phyloP scores from a whole-genome alignment of 208 protist species.

The Phytomonas francai region DNA sequence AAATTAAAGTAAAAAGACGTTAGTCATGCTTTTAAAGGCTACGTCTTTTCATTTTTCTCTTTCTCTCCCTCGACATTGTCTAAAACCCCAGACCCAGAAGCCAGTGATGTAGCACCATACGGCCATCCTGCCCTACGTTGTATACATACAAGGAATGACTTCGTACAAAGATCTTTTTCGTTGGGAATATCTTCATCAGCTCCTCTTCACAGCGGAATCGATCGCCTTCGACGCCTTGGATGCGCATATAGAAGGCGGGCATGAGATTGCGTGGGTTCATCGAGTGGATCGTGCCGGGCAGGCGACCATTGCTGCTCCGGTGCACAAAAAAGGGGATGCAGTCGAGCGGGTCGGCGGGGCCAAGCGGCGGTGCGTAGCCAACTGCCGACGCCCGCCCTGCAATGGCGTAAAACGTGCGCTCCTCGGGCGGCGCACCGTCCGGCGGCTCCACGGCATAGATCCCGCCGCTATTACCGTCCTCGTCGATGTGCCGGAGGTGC shows the following conservation, averaged over 20 bases:
- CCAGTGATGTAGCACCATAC: constrained; percentile 76
- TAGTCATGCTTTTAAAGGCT: neutral
- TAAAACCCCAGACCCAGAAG: constrained; percentile 81
- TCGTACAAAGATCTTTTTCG: constrained; percentile 82
- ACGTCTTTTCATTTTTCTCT: neutral
- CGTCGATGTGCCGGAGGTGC: constrained; percentile 20
- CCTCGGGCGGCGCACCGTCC: neutral
- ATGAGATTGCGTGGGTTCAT: constrained; percentile 68
- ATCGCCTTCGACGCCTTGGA: constrained; percentile 68
- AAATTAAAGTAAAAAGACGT: neutral
- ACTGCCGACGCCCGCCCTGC: constrained; percentile 42
- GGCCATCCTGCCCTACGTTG: constrained; percentile 71
- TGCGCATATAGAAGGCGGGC: constrained; percentile 62
- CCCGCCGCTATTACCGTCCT: neutral
- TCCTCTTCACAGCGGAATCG: constrained; percentile 83
- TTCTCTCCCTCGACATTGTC: neutral
- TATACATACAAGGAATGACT: constrained; percentile 67
- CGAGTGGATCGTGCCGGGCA: constrained; percentile 64
- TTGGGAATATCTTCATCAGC: constrained; percentile 87
- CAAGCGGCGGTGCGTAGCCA: constrained; percentile 69
- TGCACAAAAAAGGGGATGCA: constrained; percentile 82
- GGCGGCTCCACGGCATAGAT: neutral
- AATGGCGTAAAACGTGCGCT: constrained; percentile 30
- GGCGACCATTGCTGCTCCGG: constrained; percentile 60
- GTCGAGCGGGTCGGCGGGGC: constrained; percentile 67